phyloP scores from a whole-genome alignment of 2,329 filamentous ascomycete genomes.

The Nigrograna mackinnonii region DNA sequence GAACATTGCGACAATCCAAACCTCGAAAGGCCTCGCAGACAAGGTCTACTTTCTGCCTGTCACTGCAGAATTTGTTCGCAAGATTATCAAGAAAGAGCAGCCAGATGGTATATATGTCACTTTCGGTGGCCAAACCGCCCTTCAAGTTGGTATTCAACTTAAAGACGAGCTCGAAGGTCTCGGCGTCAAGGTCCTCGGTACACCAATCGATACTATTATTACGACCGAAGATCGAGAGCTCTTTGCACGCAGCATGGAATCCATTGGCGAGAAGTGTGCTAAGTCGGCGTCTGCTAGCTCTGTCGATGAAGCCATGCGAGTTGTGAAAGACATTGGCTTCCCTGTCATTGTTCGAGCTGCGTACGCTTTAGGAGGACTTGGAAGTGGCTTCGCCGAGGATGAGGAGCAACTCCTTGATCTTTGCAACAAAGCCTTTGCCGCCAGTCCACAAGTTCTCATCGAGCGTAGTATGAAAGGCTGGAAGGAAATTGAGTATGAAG shows the following conservation, averaged over 20 bases:
- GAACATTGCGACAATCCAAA: constrained; percentile 98
- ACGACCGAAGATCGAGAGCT: constrained; percentile 97
- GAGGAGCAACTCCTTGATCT: constrained; percentile 80
- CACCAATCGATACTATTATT: constrained; percentile 96
- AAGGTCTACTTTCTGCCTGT: constrained; percentile 99
- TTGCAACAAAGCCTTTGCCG: constrained; percentile 93
- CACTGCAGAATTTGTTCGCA: constrained; percentile 94
- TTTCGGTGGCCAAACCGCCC: constrained; percentile 94
- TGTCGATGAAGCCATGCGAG: constrained; percentile 84
- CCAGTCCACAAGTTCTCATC: constrained; percentile 93
- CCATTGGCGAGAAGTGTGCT: constrained; percentile 95
- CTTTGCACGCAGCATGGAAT: constrained; percentile 97
- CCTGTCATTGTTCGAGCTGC: constrained; percentile 97
- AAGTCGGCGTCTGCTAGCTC: constrained; percentile 93
- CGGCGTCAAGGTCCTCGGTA: constrained; percentile 92
- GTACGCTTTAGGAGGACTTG: constrained; percentile 91
- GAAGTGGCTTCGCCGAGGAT: constrained; percentile 93
- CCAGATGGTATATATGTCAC: constrained; percentile 98
- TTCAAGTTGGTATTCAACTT: constrained; percentile 95
- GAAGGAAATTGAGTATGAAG: constrained; percentile 99
- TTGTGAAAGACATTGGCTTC: constrained; percentile 89
- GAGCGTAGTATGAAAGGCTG: constrained; percentile 99
- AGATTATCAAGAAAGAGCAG: constrained; percentile 92
- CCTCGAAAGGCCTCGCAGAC: constrained; percentile 94
- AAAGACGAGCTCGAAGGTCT: constrained; percentile 95